A percentile compares a stretch with the other conserved stretches of the same genome.
Conservation (phyloP, 768 basidiomycete genomes). For the Strobilomyces dryophilus region DNA sequence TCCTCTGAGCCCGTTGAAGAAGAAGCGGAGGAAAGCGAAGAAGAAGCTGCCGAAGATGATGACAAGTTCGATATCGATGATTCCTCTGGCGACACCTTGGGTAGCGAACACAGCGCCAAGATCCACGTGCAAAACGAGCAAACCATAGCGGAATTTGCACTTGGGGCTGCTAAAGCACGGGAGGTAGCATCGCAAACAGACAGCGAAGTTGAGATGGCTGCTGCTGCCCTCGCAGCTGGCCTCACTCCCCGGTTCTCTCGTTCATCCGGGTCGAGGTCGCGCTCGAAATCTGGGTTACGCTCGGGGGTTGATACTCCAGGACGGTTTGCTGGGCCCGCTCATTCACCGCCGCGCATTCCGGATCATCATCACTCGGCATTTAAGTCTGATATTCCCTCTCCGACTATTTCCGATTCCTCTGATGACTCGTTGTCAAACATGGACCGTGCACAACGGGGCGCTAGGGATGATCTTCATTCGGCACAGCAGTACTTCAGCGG, state of each 20-base stretch:
- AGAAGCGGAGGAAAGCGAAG: conserved; percentile 38
- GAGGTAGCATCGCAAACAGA: conserved; percentile 26
- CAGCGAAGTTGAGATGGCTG: conserved; percentile 28
- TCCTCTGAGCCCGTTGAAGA: conserved; percentile 30
- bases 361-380: conserved; percentile 29
- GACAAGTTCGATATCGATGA: conserved; percentile 95
- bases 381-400: conserved; percentile 27
- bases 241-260: conserved; percentile 27
- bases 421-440: conserved; percentile 32
- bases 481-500: conserved; percentile 35
- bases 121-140: conserved; percentile 15
- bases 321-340: conserved; percentile 50
- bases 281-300: conserved; percentile 34
- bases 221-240: conserved; percentile 31
- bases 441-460: conserved; percentile 41
- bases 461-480: conserved; percentile 50
- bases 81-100: conserved; percentile 56
- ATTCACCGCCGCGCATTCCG: conserved; percentile 40
- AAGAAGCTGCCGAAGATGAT: conserved; percentile 54
- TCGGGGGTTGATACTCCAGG: conserved; percentile 66
- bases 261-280: conserved; percentile 30
- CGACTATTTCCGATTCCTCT: conserved; percentile 39
- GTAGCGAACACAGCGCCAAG: background rate
- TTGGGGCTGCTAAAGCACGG: conserved; percentile 28
- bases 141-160: conserved; percentile 4